Evolutionary conservation across 805 yeast species (phyloP).

Genomic region (Lachancea meyersii): DNA sequence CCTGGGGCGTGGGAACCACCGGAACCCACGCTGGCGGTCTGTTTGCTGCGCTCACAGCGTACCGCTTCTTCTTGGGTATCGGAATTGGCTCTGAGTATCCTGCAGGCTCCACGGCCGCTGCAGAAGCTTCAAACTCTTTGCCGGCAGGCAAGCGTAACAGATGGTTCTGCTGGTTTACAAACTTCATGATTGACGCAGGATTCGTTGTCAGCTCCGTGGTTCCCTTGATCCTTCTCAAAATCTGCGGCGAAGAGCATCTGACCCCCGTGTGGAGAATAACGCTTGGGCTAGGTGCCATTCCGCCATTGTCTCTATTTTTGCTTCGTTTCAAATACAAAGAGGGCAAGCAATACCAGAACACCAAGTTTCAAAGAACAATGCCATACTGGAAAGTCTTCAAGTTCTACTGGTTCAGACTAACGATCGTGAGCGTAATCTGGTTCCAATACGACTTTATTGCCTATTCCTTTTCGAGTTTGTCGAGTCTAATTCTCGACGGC

Average conservation of each 20-base stretch:
- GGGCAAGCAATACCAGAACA: constrained; percentile 62
- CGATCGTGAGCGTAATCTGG: constrained; percentile 74
- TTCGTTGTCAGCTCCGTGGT: constrained; percentile 80
- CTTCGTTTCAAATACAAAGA: constrained; percentile 72
- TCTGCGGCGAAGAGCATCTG: constrained; percentile 63
- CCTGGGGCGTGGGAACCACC: constrained; percentile 66
- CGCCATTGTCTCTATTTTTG: constrained; percentile 72
- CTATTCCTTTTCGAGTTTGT: constrained; percentile 83
- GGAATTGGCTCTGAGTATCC: constrained; percentile 96
- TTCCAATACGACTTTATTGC: constrained; percentile 83
- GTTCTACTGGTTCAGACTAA: constrained; percentile 77
- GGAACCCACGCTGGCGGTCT: constrained; percentile 62
- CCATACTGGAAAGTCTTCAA: constrained; percentile 69
- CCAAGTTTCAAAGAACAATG: constrained; percentile 55
- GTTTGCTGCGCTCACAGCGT: constrained; percentile 76
- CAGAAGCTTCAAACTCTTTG: constrained; percentile 77
- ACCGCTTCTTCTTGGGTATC: constrained; percentile 81
- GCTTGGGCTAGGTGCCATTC: constrained; percentile 83
- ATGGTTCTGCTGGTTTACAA: constrained; percentile 84
- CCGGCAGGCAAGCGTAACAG: constrained; percentile 84
- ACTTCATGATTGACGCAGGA: constrained; percentile 80
- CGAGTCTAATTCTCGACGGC: constrained; percentile 57
- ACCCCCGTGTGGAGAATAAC: constrained; percentile 89
- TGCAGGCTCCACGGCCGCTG: constrained; percentile 86
- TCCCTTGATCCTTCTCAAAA: constrained; percentile 81